Evolutionary conservation across 805 yeast species (phyloP).

Genomic region (Maudiozyma serrabonitensis): DNA sequence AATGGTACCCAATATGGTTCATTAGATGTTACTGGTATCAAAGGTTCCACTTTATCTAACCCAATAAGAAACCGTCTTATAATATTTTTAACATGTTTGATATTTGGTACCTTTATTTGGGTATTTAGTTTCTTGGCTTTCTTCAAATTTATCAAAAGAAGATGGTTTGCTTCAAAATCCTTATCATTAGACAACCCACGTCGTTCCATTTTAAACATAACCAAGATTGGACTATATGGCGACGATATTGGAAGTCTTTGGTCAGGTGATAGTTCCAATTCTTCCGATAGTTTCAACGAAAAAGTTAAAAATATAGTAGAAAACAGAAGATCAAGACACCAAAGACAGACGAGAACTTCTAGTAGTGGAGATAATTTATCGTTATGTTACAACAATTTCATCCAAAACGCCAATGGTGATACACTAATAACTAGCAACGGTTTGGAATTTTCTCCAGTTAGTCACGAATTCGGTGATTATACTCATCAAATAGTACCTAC

Average conservation of each 20-base stretch:
- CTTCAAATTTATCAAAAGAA: constrained; percentile 1
- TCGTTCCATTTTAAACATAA: background rate
- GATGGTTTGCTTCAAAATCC: background rate
- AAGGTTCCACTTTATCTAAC: background rate
- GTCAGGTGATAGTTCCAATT: constrained; percentile 1
- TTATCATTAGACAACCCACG: background rate
- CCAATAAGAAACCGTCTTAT: constrained; percentile 1
- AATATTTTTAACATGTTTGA: background rate
- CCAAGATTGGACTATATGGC: background rate
- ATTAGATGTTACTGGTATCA: constrained; percentile 1
- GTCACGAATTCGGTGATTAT: background rate
- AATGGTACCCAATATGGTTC: background rate
- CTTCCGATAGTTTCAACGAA: background rate
- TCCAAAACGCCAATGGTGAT: background rate
- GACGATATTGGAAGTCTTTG: constrained; percentile 1
- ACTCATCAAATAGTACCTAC: background rate
- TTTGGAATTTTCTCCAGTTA: background rate
- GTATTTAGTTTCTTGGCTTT: background rate
- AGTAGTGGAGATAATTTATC: background rate
- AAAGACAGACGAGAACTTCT: background rate
- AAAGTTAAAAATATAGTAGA: background rate
- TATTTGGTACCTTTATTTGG: constrained; percentile 4
- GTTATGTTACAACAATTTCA: background rate
- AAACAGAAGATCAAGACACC: background rate
- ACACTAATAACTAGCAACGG: background rate